phyloP scores from a whole-genome alignment of 192 early-diverging fungal genomes.

The Linnemannia schmuckeri region DNA sequence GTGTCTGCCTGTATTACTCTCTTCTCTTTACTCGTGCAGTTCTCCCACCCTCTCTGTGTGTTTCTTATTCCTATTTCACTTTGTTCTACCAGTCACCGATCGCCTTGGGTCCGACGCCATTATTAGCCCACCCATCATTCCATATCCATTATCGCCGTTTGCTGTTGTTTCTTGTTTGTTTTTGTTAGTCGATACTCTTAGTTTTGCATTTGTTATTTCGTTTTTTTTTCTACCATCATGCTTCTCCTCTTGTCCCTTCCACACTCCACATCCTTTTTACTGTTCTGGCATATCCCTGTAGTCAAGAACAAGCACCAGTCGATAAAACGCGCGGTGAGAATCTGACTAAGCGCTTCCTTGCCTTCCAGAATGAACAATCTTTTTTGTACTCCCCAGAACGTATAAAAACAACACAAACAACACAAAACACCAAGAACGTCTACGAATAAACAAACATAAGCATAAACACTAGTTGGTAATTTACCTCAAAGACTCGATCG shows the following conservation, averaged over 20 bases:
- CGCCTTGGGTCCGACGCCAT: neutral
- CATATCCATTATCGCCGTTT: neutral
- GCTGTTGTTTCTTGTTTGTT: neutral
- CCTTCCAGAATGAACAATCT: neutral
- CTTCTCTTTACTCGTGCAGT: too few species aligned
- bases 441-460: neutral
- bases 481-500: neutral
- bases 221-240: neutral
- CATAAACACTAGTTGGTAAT: neutral
- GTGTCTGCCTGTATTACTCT: too few species aligned
- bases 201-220: neutral
- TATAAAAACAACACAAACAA: neutral
- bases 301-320: neutral
- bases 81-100: neutral
- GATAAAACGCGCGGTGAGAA: neutral
- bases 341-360: neutral
- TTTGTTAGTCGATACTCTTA: neutral
- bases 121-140: neutral
- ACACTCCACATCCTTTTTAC: neutral
- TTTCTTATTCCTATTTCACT: neutral
- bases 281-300: constrained; percentile 1
- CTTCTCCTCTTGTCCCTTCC: neutral
- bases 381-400: neutral
- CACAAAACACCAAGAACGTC: neutral
- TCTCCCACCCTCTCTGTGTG: neutral